These are phyloP conservation scores for Suaeda aralocaspica DNA, from an alignment of 148 eudicot genomes.

Conservation along the genomic window DNA sequence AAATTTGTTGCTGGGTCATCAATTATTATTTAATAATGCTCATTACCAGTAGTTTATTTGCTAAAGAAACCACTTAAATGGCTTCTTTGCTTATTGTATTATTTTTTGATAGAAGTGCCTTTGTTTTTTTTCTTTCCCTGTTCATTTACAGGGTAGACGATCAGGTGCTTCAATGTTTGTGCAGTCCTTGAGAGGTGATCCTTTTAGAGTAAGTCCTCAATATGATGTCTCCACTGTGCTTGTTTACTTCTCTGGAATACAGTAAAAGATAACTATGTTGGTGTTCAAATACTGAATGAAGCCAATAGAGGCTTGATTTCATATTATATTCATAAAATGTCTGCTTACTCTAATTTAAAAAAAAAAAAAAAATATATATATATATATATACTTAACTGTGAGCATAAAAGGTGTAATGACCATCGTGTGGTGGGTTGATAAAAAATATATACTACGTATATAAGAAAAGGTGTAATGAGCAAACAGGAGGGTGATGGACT, in stretches of 20 bases:
- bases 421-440: too few species aligned
- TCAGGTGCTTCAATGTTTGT: conserved; percentile 80
- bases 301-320: neutral
- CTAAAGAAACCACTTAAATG: neutral
- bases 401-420: too few species aligned
- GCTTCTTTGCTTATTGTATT: neutral
- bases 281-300: neutral
- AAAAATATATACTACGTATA: too few species aligned
- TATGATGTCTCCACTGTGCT: neutral
- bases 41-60: neutral
- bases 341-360: too few species aligned
- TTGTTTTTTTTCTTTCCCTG: neutral
- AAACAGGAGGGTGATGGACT: too few species aligned
- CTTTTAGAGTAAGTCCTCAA: conserved; percentile 59
- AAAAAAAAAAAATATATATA: too few species aligned
- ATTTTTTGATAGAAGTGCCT: neutral
- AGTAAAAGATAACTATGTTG: neutral
- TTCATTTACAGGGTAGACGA: conserved; percentile 56
- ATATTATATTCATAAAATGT: neutral
- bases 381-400: too few species aligned
- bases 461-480: too few species aligned
- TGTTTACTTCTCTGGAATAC: neutral
- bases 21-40: neutral
- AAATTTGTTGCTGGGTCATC: neutral
- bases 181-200: conserved; percentile 91